Base-by-base conservation (phyloP, 768 basidiomycete species). In the Cubamyces sp. region DNA sequence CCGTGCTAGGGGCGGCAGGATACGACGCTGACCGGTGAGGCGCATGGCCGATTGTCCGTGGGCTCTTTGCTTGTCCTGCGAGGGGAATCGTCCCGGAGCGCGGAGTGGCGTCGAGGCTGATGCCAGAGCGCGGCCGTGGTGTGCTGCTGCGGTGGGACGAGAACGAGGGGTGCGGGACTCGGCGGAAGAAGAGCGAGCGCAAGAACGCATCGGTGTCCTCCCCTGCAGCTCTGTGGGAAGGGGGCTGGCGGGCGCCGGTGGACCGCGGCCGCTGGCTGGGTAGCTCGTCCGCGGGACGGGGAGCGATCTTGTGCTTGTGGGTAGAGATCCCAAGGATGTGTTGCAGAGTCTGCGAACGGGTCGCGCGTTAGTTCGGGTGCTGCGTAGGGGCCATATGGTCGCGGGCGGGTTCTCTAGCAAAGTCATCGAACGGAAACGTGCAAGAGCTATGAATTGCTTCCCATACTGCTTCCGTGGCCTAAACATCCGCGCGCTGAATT, bases 271-370 rank as follows among this genome's bases (percentile, higher is more conserved):
- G 37, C 11, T 60, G 46, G 69, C 58, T 79, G 75, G 50, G 64
- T 66, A 25, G 64, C 21, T 67, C 63, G 50, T 60, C 64, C 23
- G 54, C 7, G 66, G 57, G 28, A 77, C 74, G 34, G 34, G 34
- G 34, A 34, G 34, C 34, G 60, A 85, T 76, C 71, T 81, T 87
- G 60, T 85, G 68, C 70, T 81, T 86, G 62, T 87, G 86, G 0
- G 84, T 80, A 21, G 79, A 69, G 55, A 84, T 74, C 25, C 87
- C 84, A 70, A 91, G 88, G 15, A 90, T 71, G 21, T 79, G 78
- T 40, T 81, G 77, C 28, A 91, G 73, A 15, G 82, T 84, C 89
- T 91, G 70, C 52, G 48, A 69, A 50, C 12, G 46, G 9, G 11
- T 16, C 11, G 11, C 25, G 42, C 48, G 56, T 53, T 11, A 34